These are phyloP conservation scores for Aspergillus diversus DNA, from an alignment of 495 filamentous ascomycete species.

Conservation along the genomic window DNA sequence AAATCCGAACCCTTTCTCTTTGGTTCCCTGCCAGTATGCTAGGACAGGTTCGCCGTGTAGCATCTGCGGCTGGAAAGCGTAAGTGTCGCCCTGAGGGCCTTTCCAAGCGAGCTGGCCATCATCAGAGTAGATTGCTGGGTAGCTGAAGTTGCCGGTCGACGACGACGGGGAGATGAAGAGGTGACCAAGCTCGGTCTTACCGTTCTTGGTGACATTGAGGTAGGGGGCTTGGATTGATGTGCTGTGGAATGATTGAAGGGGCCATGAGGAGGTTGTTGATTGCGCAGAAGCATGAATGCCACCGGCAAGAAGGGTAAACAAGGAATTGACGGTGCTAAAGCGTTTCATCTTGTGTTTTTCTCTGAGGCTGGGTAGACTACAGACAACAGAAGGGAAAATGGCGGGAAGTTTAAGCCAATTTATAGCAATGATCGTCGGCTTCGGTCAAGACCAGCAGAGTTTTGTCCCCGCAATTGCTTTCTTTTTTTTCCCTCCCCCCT, in stretches of 20 bases:
- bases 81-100: constrained; percentile 24
- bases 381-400: not conserved
- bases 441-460: not conserved
- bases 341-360: not conserved
- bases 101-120: constrained; percentile 35
- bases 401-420: not conserved
- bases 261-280: constrained; percentile 16
- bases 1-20: constrained; percentile 32
- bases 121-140: constrained; percentile 33
- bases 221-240: constrained; percentile 27
- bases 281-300: not conserved
- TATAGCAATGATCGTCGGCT: not conserved
- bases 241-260: constrained; percentile 26
- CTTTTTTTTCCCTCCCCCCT: not conserved
- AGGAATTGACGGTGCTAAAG: not conserved
- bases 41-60: constrained; percentile 33
- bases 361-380: no score
- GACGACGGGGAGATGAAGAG: constrained; percentile 29
- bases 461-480: not conserved
- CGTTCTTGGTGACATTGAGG: constrained; percentile 33
- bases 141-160: constrained; percentile 5
- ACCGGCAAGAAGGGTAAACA: not conserved
- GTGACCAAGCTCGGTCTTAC: constrained; percentile 30
- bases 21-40: constrained; percentile 31
- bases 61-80: constrained; percentile 27